A percentile compares a stretch with the other conserved stretches of the same genome.
These are phyloP conservation scores for Xylaria palmicola DNA, from an alignment of 495 filamentous ascomycete species.

Conservation along the genomic window DNA sequence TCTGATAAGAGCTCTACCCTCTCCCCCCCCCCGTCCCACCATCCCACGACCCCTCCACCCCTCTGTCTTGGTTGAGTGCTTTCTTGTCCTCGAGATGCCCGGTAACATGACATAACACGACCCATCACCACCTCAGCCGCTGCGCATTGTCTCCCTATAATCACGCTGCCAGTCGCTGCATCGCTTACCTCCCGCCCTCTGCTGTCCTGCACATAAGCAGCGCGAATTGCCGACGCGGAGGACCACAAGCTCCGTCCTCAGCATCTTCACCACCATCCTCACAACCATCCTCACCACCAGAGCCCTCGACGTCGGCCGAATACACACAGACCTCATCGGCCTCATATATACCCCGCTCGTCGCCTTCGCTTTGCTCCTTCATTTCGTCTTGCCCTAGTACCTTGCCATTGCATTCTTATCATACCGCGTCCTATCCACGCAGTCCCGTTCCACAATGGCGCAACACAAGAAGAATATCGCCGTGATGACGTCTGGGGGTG, in stretches of 20 bases:
- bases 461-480: constrained; percentile 73
- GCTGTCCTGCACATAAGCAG: not conserved
- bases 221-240: not conserved
- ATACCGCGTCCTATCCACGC: not conserved
- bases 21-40: not conserved
- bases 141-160: not conserved
- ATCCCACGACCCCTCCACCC: not conserved
- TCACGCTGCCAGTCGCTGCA: not conserved
- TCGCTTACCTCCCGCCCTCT: not conserved
- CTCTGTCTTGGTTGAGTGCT: constrained; percentile 1
- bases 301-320: not conserved
- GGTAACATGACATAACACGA: constrained; percentile 12
- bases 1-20: constrained; percentile 13
- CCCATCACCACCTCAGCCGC: constrained; percentile 3
- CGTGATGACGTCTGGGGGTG: constrained; percentile 95
- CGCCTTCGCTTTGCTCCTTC: not conserved
- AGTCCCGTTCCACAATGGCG: constrained; percentile 35
- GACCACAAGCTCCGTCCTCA: not conserved
- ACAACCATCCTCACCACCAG: not conserved
- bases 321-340: not conserved
- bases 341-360: not conserved
- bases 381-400: not conserved
- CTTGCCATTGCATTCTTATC: not conserved
- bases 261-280: not conserved
- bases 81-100: constrained; percentile 10